Base-by-base conservation (phyloP, 495 filamentous ascomycete species). In the Wilcoxina mikolae region DNA sequence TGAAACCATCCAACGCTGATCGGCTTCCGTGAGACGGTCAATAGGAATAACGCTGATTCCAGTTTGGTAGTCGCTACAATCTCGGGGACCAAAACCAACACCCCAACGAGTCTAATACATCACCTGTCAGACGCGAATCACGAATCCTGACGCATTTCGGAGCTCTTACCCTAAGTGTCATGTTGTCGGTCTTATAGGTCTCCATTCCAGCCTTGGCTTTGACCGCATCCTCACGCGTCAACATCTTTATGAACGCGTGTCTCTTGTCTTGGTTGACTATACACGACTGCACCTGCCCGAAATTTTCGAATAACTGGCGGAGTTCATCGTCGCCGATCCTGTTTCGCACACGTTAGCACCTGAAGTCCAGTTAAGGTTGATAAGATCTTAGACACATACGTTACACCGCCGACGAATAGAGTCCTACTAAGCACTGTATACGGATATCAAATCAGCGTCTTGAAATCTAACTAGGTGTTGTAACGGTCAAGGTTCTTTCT, bases 231-330 rank as follows among this genome's bases (percentile, higher is more conserved):
- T 76, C 72, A 23, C 93, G 87, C 52, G 76, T 85, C 54, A 88
- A 76, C 91, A 99, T 96, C 69, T 99, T 99, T 58, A 99, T 89
- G 63, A 99, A 99, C 11, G 91, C 91, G 70, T 96, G 93, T 22
- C 91, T 84, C 69, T 95, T 96, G 60, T 96, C 93, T 55, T 83
- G 81, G 69, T 96, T 94, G 62, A 95, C 90, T 56, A 99, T 99
- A 68, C 88, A 95, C 10, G 88, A 94, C 64, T 99, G 91, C 1
- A 99, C 93, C 43, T 79, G 68, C 44, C 91, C 91, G 64, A 79
- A 94, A 22, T 77, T 78, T 60, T 72, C 70, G 63, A 99, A 95
- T 25, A 88, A 78, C 24, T 70, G 72, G 22, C 85, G 78, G 45
- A 99, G 72, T 59, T 94, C 86, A 17, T 75, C 71, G 66, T 99